Percentiles rank a stretch among this genome's conserved stretches.
Evolutionary conservation across 495 filamentous ascomycete genomes (phyloP).

Genomic region (Oidiodendron maius): DNA sequence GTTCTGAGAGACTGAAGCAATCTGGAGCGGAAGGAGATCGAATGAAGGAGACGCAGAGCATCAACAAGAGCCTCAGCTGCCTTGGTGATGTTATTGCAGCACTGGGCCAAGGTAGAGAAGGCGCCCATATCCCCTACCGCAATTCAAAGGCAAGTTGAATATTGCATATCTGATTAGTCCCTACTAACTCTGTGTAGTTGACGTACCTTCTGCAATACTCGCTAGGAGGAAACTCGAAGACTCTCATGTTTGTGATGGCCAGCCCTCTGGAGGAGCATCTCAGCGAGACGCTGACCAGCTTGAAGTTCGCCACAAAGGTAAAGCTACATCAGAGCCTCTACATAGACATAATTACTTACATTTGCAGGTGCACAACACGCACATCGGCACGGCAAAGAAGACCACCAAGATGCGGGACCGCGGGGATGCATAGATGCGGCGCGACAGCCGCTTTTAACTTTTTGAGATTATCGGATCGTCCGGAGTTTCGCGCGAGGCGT

Average conservation of each 20-base stretch:
- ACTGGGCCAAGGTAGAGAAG: slow-evolving; percentile 78
- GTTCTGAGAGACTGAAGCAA: slow-evolving; percentile 85
- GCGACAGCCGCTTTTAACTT: too few species aligned
- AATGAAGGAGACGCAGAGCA: slow-evolving; percentile 91
- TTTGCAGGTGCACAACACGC: slow-evolving; percentile 68
- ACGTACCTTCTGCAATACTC: slow-evolving; percentile 96
- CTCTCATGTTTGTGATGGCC: slow-evolving; percentile 99
- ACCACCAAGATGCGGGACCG: slow-evolving; percentile 49
- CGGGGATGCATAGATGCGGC: background rate
- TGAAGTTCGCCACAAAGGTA: slow-evolving; percentile 94
- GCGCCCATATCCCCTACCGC: slow-evolving; percentile 84
- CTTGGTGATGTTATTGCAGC: slow-evolving; percentile 93
- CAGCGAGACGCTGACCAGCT: slow-evolving; percentile 86
- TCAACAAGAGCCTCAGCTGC: slow-evolving; percentile 89
- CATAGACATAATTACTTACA: slow-evolving; percentile 2
- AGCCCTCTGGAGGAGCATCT: slow-evolving; percentile 88
- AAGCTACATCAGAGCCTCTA: slow-evolving; percentile 13
- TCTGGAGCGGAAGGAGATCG: slow-evolving; percentile 77
- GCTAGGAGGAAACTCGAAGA: slow-evolving; percentile 91
- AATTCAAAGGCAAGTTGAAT: slow-evolving; percentile 73
- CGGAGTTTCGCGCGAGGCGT: too few species aligned
- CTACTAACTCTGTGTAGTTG: slow-evolving; percentile 44
- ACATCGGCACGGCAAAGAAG: slow-evolving; percentile 80
- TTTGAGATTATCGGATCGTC: too few species aligned
- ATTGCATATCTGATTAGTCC: background rate